phyloP scores from a whole-genome alignment of 495 filamentous ascomycete genomes.

The Annulohypoxylon stygium region DNA sequence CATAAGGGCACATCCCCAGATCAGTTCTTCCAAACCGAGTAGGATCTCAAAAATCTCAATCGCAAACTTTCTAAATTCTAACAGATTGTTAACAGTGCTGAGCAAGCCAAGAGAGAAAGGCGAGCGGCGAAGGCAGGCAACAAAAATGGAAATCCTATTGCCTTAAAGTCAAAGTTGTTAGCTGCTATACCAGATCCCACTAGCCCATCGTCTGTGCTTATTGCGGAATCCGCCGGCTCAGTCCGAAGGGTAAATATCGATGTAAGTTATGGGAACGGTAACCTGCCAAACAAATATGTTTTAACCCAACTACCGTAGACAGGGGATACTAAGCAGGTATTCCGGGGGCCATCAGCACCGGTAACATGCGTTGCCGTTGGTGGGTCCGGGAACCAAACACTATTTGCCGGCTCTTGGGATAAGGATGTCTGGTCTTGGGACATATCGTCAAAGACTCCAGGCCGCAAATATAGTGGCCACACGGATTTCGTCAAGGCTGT shows the following conservation, averaged over 20 bases:
- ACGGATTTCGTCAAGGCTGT: constrained; percentile 91
- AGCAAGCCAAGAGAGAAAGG: constrained; percentile 77
- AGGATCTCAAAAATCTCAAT: constrained; percentile 49
- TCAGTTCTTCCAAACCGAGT: constrained; percentile 93
- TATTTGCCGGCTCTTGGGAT: constrained; percentile 95
- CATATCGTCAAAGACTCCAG: constrained; percentile 63
- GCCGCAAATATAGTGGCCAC: constrained; percentile 78
- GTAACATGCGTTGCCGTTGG: constrained; percentile 82
- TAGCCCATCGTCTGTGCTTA: constrained; percentile 70
- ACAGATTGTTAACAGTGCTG: constrained; percentile 65
- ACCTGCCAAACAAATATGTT: not conserved
- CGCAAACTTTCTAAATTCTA: constrained; percentile 3
- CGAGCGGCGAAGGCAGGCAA: constrained; percentile 86
- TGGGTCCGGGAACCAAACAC: constrained; percentile 62
- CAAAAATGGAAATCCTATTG: constrained; percentile 83
- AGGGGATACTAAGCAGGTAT: constrained; percentile 61
- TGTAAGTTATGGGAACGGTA: constrained; percentile 66
- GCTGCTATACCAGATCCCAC: constrained; percentile 78
- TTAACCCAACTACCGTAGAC: constrained; percentile 40
- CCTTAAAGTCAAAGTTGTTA: constrained; percentile 85
- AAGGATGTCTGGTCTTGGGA: constrained; percentile 90
- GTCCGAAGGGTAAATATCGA: constrained; percentile 79
- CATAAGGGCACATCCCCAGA: constrained; percentile 48
- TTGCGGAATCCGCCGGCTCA: constrained; percentile 86
- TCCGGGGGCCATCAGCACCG: constrained; percentile 81